phyloP scores from a whole-genome alignment of 1,284 basidiomycete species.

The Hypsizygus ulmarius region DNA sequence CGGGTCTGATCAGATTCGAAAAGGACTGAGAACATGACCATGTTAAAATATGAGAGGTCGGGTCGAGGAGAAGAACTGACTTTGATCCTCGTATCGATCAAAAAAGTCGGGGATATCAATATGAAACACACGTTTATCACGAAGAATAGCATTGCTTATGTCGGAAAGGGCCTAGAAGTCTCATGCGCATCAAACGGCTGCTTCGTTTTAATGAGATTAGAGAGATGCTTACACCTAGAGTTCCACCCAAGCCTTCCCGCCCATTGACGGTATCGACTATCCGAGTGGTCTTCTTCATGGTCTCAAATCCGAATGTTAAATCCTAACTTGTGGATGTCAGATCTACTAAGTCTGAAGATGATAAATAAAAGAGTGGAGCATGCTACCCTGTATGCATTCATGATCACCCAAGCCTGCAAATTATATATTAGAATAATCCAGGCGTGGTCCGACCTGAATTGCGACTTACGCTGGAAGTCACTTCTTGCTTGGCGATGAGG shows the following conservation, averaged over 20 bases:
- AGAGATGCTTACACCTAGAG: constrained; percentile 11
- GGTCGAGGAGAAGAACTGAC: constrained; percentile 17
- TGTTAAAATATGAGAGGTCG: not conserved
- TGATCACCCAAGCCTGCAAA: constrained; percentile 31
- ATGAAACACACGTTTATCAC: constrained; percentile 33
- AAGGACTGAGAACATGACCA: constrained; percentile 22
- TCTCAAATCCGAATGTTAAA: constrained; percentile 28
- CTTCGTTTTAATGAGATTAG: too few relatives aligned
- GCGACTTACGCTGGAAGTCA: constrained; percentile 28
- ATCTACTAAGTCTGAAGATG: not conserved
- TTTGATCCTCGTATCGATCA: constrained; percentile 33
- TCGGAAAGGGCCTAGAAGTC: constrained; percentile 23
- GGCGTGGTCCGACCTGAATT: not conserved
- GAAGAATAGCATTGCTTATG: constrained; percentile 32
- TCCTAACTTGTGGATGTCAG: constrained; percentile 20
- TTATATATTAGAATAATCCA: not conserved
- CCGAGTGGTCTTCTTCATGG: constrained; percentile 21
- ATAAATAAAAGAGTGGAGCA: constrained; percentile 2
- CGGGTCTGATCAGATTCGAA: constrained; percentile 26
- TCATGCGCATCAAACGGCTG: not conserved
- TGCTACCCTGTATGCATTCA: constrained; percentile 26
- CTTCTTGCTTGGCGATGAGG: constrained; percentile 15
- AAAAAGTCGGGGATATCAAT: constrained; percentile 21
- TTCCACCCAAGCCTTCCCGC: constrained; percentile 7
- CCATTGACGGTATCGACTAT: constrained; percentile 13